Evolutionary conservation across 495 filamentous ascomycete genomes (phyloP).

Genomic region (Melanomma pulvis-pyrius): DNA sequence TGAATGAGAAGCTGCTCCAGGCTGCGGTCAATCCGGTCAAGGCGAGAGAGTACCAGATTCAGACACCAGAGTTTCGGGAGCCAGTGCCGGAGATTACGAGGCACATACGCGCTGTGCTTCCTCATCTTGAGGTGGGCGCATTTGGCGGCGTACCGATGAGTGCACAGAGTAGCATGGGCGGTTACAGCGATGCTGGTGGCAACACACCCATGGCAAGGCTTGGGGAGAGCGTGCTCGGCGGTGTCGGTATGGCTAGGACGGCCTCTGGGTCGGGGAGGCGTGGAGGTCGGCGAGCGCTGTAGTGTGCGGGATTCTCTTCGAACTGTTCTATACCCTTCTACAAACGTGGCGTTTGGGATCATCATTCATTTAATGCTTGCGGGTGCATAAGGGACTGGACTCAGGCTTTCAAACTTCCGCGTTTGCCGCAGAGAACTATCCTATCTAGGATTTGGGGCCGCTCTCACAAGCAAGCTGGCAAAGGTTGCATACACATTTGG

Average conservation of each 20-base stretch:
- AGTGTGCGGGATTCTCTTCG: neutral
- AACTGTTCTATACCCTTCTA: neutral
- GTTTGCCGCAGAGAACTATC: neutral
- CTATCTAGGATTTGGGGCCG: no score
- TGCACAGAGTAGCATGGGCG: constrained; percentile 37
- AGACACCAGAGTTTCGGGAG: constrained; percentile 22
- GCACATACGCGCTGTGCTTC: constrained; percentile 23
- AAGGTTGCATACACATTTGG: neutral
- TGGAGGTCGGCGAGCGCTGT: constrained; percentile 7
- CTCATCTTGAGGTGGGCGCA: constrained; percentile 34
- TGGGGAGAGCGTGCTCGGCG: neutral
- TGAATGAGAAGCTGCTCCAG: constrained; percentile 37
- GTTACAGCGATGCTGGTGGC: constrained; percentile 33
- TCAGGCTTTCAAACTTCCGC: no score
- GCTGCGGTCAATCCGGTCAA: constrained; percentile 19
- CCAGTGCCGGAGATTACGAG: constrained; percentile 26
- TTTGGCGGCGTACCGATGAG: constrained; percentile 41
- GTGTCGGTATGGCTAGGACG: constrained; percentile 31
- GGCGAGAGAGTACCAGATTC: constrained; percentile 26
- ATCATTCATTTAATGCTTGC: neutral
- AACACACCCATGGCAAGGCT: constrained; percentile 18
- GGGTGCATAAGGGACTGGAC: neutral
- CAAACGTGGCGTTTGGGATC: neutral
- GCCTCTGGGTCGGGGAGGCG: neutral
- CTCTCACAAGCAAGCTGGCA: neutral